Conservation (phyloP, 2,329 filamentous ascomycete species). For the Fusarium praegraminearum region DNA sequence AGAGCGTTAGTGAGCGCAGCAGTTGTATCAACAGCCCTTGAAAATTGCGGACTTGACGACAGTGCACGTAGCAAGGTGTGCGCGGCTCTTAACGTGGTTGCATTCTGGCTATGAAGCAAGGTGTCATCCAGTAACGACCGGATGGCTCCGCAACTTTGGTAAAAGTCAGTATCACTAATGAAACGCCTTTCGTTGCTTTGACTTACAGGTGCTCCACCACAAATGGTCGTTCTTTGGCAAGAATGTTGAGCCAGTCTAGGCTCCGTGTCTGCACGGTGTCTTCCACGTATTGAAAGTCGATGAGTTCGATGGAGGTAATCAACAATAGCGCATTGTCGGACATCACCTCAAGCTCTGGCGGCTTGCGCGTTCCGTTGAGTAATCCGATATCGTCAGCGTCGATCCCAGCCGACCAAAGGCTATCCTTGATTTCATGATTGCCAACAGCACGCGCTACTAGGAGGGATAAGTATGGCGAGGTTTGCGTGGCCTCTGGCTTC, state of each 20-base stretch:
- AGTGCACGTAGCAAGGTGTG: slow-evolving; percentile 70
- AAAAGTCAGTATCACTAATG: not conserved
- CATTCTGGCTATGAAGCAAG: slow-evolving; percentile 72
- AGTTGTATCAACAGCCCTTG: slow-evolving; percentile 60
- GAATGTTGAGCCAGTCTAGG: slow-evolving; percentile 69
- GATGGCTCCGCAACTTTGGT: slow-evolving; percentile 65
- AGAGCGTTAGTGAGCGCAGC: slow-evolving; percentile 65
- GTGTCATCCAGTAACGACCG: slow-evolving; percentile 70
- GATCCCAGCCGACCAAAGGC: slow-evolving; percentile 70
- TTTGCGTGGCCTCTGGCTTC: slow-evolving; percentile 39
- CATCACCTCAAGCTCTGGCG: slow-evolving; percentile 57
- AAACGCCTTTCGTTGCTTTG: not conserved
- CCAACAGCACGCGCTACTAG: slow-evolving; percentile 68
- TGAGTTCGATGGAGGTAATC: slow-evolving; percentile 71
- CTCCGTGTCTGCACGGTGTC: slow-evolving; percentile 70
- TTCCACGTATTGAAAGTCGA: slow-evolving; percentile 75
- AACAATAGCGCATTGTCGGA: slow-evolving; percentile 73
- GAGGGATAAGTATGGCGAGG: slow-evolving; percentile 70
- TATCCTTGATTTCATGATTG: slow-evolving; percentile 71
- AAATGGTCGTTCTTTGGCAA: slow-evolving; percentile 65
- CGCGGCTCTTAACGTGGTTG: slow-evolving; percentile 69
- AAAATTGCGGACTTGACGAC: slow-evolving; percentile 65
- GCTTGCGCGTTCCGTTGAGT: slow-evolving; percentile 42
- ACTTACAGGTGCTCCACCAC: slow-evolving; percentile 71
- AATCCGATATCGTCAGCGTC: slow-evolving; percentile 55